These are phyloP conservation scores for Paragyromitra xinjiangensis DNA, from an alignment of 495 filamentous ascomycete genomes.

Conservation along the genomic window DNA sequence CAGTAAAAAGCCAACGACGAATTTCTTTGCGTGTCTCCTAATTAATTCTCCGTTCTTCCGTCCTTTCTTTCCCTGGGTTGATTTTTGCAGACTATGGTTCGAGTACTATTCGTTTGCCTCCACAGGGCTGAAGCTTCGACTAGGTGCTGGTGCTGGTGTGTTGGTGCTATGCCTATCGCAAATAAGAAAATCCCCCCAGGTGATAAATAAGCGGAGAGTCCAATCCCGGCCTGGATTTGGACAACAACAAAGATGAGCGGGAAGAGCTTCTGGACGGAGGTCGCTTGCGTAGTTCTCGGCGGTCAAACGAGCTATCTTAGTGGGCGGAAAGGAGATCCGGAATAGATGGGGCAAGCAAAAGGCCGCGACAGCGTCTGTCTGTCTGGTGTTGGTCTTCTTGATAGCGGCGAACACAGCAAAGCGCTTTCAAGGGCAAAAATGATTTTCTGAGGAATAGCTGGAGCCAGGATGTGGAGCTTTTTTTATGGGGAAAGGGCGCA, in stretches of 20 bases:
- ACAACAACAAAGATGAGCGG: constrained; percentile 26
- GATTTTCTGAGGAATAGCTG: neutral
- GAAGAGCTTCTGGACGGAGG: constrained; percentile 31
- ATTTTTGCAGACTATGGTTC: constrained; percentile 30
- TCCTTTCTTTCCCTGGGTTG: constrained; percentile 16
- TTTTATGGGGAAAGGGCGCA: neutral
- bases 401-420: constrained; percentile 19
- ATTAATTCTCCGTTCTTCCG: constrained; percentile 24
- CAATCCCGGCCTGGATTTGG: constrained; percentile 27
- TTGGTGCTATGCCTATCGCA: constrained; percentile 1
- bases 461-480: neutral
- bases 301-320: constrained; percentile 23
- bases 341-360: constrained; percentile 8
- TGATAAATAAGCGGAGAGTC: constrained; percentile 27
- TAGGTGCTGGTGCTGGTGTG: constrained; percentile 11
- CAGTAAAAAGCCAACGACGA: constrained; percentile 41
- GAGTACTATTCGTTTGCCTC: constrained; percentile 17
- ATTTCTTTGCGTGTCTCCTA: constrained; percentile 33
- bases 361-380: constrained; percentile 8
- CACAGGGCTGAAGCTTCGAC: constrained; percentile 31
- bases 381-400: neutral
- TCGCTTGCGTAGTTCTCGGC: constrained; percentile 35
- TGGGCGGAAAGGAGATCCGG: constrained; percentile 38
- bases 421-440: neutral
- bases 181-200: neutral